These are phyloP conservation scores for Pseudonitzschia pungens DNA, from an alignment of 108 stramenopile genomes.

Conservation along the genomic window DNA sequence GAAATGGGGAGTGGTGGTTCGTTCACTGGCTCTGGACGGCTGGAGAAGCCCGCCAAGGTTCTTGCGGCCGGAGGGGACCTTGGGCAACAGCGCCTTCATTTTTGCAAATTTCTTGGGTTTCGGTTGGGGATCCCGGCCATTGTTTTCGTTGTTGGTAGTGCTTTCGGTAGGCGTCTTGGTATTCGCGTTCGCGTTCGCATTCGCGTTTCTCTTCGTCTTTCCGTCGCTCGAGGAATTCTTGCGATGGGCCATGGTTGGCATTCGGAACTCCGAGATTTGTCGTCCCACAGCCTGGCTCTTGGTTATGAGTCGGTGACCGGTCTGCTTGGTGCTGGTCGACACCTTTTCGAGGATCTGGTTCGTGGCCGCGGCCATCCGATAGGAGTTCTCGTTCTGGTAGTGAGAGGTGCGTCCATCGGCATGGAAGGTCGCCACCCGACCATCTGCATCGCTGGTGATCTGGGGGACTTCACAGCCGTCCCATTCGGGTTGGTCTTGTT, in stretches of 20 bases:
- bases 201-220: too few relatives aligned
- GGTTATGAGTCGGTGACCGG: not conserved
- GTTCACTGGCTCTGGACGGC: not conserved
- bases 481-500: not conserved
- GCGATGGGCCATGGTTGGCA: not conserved
- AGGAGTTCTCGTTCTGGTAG: not conserved
- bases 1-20: not conserved
- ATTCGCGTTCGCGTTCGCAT: not conserved
- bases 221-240: not conserved
- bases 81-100: not conserved
- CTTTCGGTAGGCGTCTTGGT: not conserved
- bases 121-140: not conserved
- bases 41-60: not conserved
- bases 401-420: not conserved
- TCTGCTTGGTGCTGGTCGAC: not conserved
- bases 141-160: not conserved
- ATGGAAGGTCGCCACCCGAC: not conserved
- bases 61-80: not conserved
- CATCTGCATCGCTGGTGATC: not conserved
- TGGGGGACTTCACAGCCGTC: not conserved
- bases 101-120: not conserved
- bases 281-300: not conserved
- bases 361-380: not conserved
- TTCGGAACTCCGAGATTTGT: not conserved
- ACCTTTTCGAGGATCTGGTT: not conserved